Evolutionary conservation across 306 rosid genomes (phyloP).

Genomic region (Hippophae gyantsensis): DNA sequence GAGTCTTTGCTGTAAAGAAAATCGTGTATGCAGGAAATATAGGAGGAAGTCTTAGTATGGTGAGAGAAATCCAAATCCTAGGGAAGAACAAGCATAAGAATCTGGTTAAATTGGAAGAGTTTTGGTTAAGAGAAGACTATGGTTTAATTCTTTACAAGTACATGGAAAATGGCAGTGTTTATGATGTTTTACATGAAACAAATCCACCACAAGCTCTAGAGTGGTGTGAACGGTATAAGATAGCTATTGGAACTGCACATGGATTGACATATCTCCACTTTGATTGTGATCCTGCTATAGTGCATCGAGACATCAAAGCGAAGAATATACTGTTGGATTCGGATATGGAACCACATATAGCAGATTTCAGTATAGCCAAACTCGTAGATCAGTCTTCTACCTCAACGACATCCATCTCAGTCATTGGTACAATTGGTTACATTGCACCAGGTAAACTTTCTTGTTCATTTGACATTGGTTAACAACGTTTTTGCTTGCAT

Average conservation of each 20-base stretch:
- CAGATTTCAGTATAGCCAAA: conserved; percentile 79
- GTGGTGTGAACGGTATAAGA: conserved; percentile 58
- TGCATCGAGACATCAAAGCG: conserved; percentile 83
- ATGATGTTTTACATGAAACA: conserved; percentile 57
- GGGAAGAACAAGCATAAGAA: conserved; percentile 64
- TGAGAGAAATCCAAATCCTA: conserved; percentile 54
- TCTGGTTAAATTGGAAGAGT: conserved; percentile 55
- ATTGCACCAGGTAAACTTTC: conserved; percentile 63
- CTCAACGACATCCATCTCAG: conserved; percentile 26
- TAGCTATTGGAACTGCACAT: conserved; percentile 66
- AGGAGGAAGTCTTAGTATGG: conserved; percentile 42
- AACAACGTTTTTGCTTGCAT: neutral
- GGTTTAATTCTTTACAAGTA: conserved; percentile 59
- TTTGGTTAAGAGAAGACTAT: conserved; percentile 44
- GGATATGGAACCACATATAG: conserved; percentile 72
- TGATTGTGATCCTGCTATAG: conserved; percentile 68
- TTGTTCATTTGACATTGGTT: neutral
- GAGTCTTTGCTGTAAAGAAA: conserved; percentile 62
- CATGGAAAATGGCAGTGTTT: conserved; percentile 83
- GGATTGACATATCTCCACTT: conserved; percentile 72
- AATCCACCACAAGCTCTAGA: conserved; percentile 33
- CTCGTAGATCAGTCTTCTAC: conserved; percentile 52
- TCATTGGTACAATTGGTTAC: conserved; percentile 65
- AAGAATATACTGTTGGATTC: conserved; percentile 67
- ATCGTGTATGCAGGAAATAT: conserved; percentile 35